A percentile compares a stretch with the other conserved stretches of the same genome.
Conservation (phyloP, 2,329 filamentous ascomycete genomes). For the Diaporthe australafricana region DNA sequence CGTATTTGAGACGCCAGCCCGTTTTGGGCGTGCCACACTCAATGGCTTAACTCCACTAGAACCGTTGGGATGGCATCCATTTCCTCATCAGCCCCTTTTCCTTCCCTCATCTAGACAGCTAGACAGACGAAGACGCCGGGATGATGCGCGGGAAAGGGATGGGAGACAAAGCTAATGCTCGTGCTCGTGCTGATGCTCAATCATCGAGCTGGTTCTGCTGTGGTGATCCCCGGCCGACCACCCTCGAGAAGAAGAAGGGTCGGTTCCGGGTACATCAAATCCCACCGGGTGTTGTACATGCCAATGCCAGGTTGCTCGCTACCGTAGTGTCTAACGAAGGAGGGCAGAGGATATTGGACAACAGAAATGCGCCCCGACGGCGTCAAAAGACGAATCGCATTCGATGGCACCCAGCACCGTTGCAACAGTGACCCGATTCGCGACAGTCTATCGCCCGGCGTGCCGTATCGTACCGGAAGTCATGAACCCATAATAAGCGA, state of each 20-base stretch:
- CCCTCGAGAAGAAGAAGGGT: not conserved
- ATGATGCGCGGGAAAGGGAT: slow-evolving; percentile 16
- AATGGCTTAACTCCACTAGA: slow-evolving; percentile 16
- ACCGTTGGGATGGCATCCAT: slow-evolving; percentile 19
- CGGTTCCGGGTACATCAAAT: no score
- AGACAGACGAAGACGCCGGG: slow-evolving; percentile 5
- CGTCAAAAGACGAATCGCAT: slow-evolving; percentile 24
- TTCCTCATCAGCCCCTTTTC: slow-evolving; percentile 7
- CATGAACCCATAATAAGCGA: slow-evolving; percentile 20
- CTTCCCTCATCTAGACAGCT: not conserved
- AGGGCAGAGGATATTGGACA: not conserved
- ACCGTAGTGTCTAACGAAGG: slow-evolving; percentile 2
- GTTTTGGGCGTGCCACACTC: slow-evolving; percentile 28
- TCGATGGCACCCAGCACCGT: not conserved
- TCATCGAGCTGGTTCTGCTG: not conserved
- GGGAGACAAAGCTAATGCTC: not conserved
- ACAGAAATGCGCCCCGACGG: slow-evolving; percentile 9
- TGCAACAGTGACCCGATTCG: not conserved
- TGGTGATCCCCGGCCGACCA: slow-evolving; percentile 8
- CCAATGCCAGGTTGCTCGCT: not conserved
- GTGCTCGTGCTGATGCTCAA: no score
- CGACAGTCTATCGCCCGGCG: slow-evolving; percentile 10
- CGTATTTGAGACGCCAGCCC: slow-evolving; percentile 28
- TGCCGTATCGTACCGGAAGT: slow-evolving; percentile 1
- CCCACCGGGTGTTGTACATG: not conserved